Percentiles rank a stretch among this genome's conserved stretches.
These are phyloP conservation scores for Cordyceps cicadae DNA, from an alignment of 2,329 filamentous ascomycete genomes.

Conservation along the genomic window DNA sequence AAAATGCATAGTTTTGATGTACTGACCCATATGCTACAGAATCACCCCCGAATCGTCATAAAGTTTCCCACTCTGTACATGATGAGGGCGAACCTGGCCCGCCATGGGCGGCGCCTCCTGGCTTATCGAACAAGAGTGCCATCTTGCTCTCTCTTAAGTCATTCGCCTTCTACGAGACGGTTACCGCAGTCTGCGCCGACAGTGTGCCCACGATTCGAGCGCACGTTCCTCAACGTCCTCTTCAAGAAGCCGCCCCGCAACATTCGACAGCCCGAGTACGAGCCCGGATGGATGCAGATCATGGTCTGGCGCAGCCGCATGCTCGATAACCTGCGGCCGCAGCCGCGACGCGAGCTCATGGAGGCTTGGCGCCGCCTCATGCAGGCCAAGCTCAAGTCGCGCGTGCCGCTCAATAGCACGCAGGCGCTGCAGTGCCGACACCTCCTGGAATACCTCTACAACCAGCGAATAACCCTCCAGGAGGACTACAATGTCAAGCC, in stretches of 20 bases:
- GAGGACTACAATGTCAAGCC: conserved; percentile 22
- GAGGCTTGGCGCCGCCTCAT: conserved; percentile 60
- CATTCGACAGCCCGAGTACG: conserved; percentile 54
- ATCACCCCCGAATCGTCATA: background rate
- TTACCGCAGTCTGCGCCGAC: conserved; percentile 19
- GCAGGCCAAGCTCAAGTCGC: conserved; percentile 39
- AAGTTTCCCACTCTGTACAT: background rate
- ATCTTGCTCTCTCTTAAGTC: conserved; percentile 24
- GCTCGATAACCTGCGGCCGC: conserved; percentile 56
- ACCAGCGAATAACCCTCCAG: conserved; percentile 13
- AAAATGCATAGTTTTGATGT: background rate
- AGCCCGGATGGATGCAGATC: conserved; percentile 64
- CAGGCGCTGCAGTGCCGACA: conserved; percentile 51
- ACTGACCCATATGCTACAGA: background rate
- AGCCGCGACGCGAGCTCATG: conserved; percentile 52
- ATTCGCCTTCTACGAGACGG: conserved; percentile 17
- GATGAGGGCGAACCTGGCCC: conserved; percentile 38
- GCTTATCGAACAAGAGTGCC: conserved; percentile 26
- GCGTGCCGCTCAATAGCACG: conserved; percentile 50
- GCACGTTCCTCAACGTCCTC: conserved; percentile 52
- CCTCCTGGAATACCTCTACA: conserved; percentile 53
- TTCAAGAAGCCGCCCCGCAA: conserved; percentile 51
- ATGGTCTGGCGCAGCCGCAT: conserved; percentile 58
- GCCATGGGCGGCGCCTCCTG: conserved; percentile 35
- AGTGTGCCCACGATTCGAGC: conserved; percentile 17